phyloP scores from a whole-genome alignment of 441 rosid species.

The Rhodomyrtus psidioides region DNA sequence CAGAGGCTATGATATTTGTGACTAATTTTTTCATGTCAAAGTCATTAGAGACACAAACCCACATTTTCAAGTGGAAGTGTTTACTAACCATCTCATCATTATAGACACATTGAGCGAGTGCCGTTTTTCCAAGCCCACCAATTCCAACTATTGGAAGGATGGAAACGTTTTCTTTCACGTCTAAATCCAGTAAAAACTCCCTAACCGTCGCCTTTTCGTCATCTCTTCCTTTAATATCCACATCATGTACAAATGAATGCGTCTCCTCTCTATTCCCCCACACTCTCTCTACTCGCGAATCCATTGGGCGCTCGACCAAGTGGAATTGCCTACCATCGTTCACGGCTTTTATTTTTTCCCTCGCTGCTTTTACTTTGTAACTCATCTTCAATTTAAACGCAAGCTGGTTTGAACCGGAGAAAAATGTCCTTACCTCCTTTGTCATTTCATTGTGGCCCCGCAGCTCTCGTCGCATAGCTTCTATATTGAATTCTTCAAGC shows the following conservation, averaged over 20 bases:
- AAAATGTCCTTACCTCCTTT: neutral
- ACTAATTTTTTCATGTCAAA: neutral
- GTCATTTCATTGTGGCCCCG: fast-evolving
- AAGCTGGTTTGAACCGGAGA: neutral
- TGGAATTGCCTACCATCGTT: fast-evolving
- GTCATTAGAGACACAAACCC: neutral
- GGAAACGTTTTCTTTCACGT: neutral
- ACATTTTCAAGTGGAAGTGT: neutral
- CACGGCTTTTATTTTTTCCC: neutral
- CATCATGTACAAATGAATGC: neutral
- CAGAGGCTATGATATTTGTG: neutral
- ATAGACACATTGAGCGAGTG: neutral
- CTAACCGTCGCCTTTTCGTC: neutral
- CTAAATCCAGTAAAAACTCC: neutral
- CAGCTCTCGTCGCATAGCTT: neutral
- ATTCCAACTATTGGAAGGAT: neutral
- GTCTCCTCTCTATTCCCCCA: neutral
- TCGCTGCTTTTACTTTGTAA: neutral
- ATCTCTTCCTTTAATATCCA: neutral
- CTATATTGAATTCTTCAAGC: neutral
- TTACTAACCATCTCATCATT: neutral
- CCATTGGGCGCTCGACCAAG: fast-evolving
- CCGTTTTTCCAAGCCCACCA: neutral
- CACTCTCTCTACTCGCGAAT: neutral
- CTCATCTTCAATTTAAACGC: neutral